These are phyloP conservation scores for Avena insularis DNA, from an alignment of 176 grass and related monocot genomes.

Conservation along the genomic window DNA sequence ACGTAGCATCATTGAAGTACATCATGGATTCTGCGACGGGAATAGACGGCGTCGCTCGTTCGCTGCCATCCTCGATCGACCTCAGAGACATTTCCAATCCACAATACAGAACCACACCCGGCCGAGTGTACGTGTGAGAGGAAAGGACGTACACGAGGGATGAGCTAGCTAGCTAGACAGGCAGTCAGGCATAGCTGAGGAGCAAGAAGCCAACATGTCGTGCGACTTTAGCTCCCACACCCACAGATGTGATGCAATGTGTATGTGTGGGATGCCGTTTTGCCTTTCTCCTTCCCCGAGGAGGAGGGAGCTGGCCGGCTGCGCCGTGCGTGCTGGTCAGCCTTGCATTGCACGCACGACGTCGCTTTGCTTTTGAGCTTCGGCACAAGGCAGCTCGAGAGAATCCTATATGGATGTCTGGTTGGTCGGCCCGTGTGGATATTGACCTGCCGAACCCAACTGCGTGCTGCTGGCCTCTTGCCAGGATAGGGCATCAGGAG, in stretches of 20 bases:
- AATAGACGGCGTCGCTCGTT: background rate
- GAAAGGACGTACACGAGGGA: constrained; percentile 26
- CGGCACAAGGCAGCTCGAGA: background rate
- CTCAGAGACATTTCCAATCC: background rate
- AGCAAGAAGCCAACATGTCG: background rate
- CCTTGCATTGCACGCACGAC: constrained; percentile 59
- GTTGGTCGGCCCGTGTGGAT: too few species aligned
- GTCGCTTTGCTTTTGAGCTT: background rate
- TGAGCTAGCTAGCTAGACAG: background rate
- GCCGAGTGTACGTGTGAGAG: constrained; percentile 5
- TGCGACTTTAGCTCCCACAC: constrained; percentile 17
- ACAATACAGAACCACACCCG: background rate
- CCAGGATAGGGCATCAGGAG: too few species aligned
- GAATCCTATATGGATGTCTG: background rate
- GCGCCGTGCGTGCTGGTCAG: constrained; percentile 46
- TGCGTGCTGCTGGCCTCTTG: too few species aligned
- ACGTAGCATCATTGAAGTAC: background rate
- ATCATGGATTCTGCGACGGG: constrained; percentile 6
- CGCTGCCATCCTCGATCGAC: background rate
- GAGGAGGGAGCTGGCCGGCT: background rate
- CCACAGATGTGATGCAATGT: background rate
- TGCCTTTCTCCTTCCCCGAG: constrained; percentile 49
- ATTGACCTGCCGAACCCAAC: too few species aligned
- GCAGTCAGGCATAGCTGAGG: background rate
- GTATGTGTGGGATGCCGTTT: constrained; percentile 18